Evolutionary conservation across 257 asterid genomes (phyloP).

Genomic region (Anisodus tanguticus): DNA sequence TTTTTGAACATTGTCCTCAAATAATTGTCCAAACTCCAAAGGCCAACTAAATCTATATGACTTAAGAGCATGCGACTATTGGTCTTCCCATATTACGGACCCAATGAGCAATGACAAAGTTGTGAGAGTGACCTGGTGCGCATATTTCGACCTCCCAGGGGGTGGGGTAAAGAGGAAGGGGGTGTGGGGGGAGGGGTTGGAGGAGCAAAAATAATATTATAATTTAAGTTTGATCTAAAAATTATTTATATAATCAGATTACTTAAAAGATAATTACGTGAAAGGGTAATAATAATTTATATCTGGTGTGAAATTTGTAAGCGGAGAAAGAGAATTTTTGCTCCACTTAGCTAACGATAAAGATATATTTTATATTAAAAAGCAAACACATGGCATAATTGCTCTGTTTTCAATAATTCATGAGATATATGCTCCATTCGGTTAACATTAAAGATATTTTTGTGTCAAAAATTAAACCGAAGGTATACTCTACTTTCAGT

Average conservation of each 20-base stretch:
- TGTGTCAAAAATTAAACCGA: not conserved
- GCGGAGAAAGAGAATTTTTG: too few relatives aligned
- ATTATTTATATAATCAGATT: not conserved
- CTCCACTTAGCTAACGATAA: not conserved
- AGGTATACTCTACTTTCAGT: not conserved
- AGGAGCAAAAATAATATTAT: too few relatives aligned
- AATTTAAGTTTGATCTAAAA: not conserved
- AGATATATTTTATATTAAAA: not conserved
- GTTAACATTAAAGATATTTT: not conserved
- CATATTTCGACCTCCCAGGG: constrained; percentile 45
- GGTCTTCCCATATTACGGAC: constrained; percentile 2
- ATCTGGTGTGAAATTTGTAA: too few relatives aligned
- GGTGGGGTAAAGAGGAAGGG: not conserved
- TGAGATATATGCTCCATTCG: not conserved
- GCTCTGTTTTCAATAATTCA: not conserved
- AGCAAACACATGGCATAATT: not conserved
- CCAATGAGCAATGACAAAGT: constrained; percentile 34
- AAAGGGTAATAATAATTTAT: not conserved
- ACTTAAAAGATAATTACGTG: not conserved
- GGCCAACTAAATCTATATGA: not conserved
- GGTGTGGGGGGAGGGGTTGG: not conserved
- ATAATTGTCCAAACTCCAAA: not conserved
- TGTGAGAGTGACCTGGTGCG: constrained; percentile 71
- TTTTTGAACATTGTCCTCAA: not conserved
- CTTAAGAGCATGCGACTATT: not conserved